Conservation (phyloP, 352 stramenopile genomes). For the Globisporangium uncinulatum region DNA sequence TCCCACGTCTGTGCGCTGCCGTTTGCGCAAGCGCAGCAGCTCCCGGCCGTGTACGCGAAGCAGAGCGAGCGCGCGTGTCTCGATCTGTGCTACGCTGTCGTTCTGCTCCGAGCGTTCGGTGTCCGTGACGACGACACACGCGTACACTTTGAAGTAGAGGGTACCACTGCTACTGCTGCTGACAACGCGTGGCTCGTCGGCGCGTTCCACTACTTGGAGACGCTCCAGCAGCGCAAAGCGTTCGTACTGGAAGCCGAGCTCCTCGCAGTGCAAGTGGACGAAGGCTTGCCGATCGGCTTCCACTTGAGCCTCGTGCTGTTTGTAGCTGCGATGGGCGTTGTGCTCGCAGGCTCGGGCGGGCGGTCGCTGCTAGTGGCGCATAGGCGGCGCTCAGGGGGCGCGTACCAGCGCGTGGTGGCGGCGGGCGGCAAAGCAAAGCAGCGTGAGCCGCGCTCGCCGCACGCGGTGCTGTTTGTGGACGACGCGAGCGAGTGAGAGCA, state of each 20-base stretch:
- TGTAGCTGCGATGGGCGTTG: slow-evolving; percentile 34
- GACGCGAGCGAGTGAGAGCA: slow-evolving; percentile 54
- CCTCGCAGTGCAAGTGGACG: slow-evolving; percentile 56
- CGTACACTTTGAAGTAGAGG: slow-evolving; percentile 30
- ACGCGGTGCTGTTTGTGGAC: slow-evolving; percentile 64
- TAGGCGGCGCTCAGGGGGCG: slow-evolving; percentile 4
- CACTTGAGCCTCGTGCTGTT: slow-evolving; percentile 64
- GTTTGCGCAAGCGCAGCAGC: slow-evolving; percentile 1
- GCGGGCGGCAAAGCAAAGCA: slow-evolving; percentile 26
- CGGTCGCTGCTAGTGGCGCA: background rate
- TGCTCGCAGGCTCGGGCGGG: slow-evolving; percentile 38
- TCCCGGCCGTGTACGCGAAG: slow-evolving; percentile 12
- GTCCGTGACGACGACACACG: slow-evolving; percentile 41
- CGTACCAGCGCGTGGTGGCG: slow-evolving; percentile 20
- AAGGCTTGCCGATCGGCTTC: slow-evolving; percentile 59
- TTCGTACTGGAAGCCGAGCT: slow-evolving; percentile 28
- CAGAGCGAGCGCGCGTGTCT: slow-evolving; percentile 36
- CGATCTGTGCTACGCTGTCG: slow-evolving; percentile 56
- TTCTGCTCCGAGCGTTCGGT: slow-evolving; percentile 53
- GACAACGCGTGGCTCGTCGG: slow-evolving; percentile 53
- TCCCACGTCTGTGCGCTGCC: slow-evolving; percentile 31
- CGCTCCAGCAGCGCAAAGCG: slow-evolving; percentile 38
- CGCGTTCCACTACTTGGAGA: slow-evolving; percentile 61
- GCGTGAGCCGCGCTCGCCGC: slow-evolving; percentile 31
- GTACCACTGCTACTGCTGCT: slow-evolving; percentile 4